Base-by-base conservation (phyloP, 352 stramenopile species). In the Globisporangium alternatum region DNA sequence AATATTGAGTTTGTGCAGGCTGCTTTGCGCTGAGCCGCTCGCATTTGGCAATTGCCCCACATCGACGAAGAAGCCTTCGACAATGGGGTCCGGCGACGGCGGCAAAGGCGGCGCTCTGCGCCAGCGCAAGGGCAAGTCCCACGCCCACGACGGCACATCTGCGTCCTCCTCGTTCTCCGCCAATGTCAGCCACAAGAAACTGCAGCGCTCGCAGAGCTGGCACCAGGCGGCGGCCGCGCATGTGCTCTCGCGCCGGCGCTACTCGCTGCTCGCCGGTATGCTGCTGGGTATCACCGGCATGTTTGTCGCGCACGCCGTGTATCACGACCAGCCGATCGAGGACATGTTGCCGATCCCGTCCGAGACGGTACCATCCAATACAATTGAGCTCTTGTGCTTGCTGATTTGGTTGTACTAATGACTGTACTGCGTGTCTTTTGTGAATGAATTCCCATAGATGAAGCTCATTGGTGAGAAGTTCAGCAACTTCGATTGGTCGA, bases 401-500 rank as follows among this genome's bases (percentile, higher is more conserved):
- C 13, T 47, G 17, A n/a, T 5, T 48, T 3, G 15, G 15, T 22
- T 22, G 3, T 10, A 28, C 25, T 28, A 28, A 28, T 28, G 25
- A 28, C 25, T 28, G 25, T 28, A 3, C 8, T 45, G 22, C 1
- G 4, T 51, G 19, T 21, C 21, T 13, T 10, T 22, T 49, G 13
- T n/a, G 5, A 56, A n/a, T 39, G 19, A 48, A n/a, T 49, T 56
- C 13, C n/a, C 45, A 4, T 33, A 81, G 63, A 74, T 93, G 59
- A 68, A 77, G 37, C 70, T 67, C 43, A 61, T 91, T 2, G 70
- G 80, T 7, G 77, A 88, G 39, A 80, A 86, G 71, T 85, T 90
- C 66, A 82, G 77, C 58, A 76, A 61, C 56, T 69, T 85, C 30
- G 86, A 89, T 58, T 91, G 81, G 81, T 85, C 80, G 8, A 80